Conservation (phyloP, 2,329 filamentous ascomycete genomes). For the Claviceps monticola region DNA sequence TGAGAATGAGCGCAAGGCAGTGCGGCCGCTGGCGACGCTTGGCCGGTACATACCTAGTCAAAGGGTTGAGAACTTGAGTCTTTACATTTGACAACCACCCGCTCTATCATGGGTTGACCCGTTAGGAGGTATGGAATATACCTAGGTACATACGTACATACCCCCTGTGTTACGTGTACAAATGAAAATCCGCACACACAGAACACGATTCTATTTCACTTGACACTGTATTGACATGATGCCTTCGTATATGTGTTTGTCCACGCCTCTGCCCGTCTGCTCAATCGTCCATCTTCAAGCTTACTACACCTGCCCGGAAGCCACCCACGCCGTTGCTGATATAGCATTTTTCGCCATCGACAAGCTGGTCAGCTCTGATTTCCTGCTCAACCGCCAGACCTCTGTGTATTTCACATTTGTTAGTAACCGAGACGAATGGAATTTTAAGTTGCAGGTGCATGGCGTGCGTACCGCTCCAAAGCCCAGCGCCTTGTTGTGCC, state of each 20-base stretch:
- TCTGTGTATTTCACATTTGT: conserved; percentile 15
- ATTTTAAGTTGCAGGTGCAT: neutral
- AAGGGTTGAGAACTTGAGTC: too few species aligned
- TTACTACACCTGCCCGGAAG: conserved; percentile 43
- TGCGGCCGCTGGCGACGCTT: too few species aligned
- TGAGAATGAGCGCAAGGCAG: too few species aligned
- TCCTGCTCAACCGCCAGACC: conserved; percentile 51
- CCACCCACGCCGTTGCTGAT: conserved; percentile 80
- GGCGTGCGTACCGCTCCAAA: conserved; percentile 42
- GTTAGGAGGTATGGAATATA: too few species aligned
- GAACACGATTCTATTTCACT: too few species aligned
- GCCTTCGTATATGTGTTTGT: neutral
- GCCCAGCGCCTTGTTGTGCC: conserved; percentile 77
- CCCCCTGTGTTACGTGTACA: too few species aligned
- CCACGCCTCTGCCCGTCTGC: neutral
- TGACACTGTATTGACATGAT: too few species aligned
- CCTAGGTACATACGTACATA: too few species aligned
- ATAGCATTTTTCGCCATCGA: conserved; percentile 68
- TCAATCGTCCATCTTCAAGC: conserved; percentile 8
- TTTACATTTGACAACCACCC: too few species aligned
- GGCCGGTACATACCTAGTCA: too few species aligned
- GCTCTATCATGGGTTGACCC: too few species aligned
- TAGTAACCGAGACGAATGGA: neutral
- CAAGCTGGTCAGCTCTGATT: conserved; percentile 44
- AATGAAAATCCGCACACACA: too few species aligned